These are phyloP conservation scores for Cryptosporidium sp. DNA, from an alignment of 169 alveolate species.

Conservation along the genomic window DNA sequence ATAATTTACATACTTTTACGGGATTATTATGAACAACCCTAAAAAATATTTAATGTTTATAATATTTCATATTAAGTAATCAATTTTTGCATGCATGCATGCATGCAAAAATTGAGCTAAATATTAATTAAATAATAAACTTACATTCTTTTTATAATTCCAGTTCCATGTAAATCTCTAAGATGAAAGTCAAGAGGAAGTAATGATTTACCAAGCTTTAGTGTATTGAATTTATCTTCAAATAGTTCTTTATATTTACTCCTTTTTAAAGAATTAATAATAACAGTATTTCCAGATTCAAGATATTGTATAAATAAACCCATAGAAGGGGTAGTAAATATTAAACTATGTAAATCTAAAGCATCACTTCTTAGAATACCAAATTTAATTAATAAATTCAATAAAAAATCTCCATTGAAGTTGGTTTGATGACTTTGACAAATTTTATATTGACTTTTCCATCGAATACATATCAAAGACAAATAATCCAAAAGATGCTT, in stretches of 20 bases:
- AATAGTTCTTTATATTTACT: slow-evolving; percentile 30
- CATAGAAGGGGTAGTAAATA: slow-evolving; percentile 62
- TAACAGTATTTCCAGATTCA: slow-evolving; percentile 42
- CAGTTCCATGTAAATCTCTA: slow-evolving; percentile 44
- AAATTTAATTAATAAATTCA: slow-evolving; percentile 3
- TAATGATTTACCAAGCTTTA: slow-evolving; percentile 44
- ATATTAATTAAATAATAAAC: neutral
- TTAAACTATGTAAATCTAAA: neutral
- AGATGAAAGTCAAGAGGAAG: slow-evolving; percentile 53
- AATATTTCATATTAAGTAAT: slow-evolving; percentile 11
- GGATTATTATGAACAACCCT: slow-evolving; percentile 32
- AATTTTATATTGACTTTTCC: neutral
- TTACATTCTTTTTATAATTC: slow-evolving; percentile 55
- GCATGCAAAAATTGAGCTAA: neutral
- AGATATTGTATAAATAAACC: slow-evolving; percentile 53
- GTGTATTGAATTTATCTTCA: slow-evolving; percentile 15
- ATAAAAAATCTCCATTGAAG: neutral
- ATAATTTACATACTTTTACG: slow-evolving; percentile 22
- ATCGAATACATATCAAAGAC: too few relatives aligned
- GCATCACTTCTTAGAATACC: slow-evolving; percentile 59
- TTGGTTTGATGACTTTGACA: neutral
- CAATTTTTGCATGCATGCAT: neutral
- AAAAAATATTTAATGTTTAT: neutral
- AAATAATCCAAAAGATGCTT: neutral
- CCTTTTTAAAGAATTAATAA: slow-evolving; percentile 29